Evolutionary conservation across 495 filamentous ascomycete genomes (phyloP).

Genomic region (Hypoxylon lenormandii): DNA sequence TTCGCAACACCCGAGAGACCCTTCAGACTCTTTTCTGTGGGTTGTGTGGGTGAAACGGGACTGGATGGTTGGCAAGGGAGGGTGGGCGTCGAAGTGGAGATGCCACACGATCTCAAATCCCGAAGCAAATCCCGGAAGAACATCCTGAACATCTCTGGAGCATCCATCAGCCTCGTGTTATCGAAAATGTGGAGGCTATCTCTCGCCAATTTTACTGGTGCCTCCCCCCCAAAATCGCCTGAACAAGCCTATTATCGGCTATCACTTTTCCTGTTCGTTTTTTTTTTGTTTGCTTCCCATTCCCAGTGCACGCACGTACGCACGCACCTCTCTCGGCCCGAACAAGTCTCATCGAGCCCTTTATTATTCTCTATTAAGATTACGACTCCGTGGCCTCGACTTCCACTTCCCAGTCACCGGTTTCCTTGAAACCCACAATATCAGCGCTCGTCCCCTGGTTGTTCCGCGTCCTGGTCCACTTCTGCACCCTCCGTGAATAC

Average conservation of each 20-base stretch:
- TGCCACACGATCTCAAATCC: slow-evolving; percentile 21
- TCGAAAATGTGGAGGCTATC: slow-evolving; percentile 20
- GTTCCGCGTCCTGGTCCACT: slow-evolving; percentile 24
- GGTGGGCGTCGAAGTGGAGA: slow-evolving; percentile 1
- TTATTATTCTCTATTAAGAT: slow-evolving; percentile 30
- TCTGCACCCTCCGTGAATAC: slow-evolving; percentile 76
- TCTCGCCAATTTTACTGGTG: slow-evolving; percentile 14
- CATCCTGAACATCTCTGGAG: not conserved
- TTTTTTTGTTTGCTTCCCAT: not conserved
- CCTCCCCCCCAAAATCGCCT: not conserved
- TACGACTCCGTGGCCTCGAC: slow-evolving; percentile 29
- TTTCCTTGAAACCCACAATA: slow-evolving; percentile 34
- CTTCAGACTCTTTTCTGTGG: slow-evolving; percentile 4
- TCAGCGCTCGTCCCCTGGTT: slow-evolving; percentile 31
- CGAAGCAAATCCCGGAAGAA: slow-evolving; percentile 32
- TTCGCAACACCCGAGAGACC: slow-evolving; percentile 14
- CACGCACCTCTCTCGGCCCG: not conserved
- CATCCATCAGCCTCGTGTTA: slow-evolving; percentile 36
- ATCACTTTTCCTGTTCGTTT: not conserved
- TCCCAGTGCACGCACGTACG: not conserved
- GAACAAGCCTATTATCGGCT: not conserved
- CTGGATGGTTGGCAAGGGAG: slow-evolving; percentile 13
- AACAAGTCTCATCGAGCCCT: not conserved
- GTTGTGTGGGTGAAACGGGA: slow-evolving; percentile 19
- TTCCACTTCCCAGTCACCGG: slow-evolving; percentile 16